Percentiles rank a stretch among this genome's conserved stretches.
Conservation (phyloP, 2,329 filamentous ascomycete species). For the Chaetomiaceae sp. region DNA sequence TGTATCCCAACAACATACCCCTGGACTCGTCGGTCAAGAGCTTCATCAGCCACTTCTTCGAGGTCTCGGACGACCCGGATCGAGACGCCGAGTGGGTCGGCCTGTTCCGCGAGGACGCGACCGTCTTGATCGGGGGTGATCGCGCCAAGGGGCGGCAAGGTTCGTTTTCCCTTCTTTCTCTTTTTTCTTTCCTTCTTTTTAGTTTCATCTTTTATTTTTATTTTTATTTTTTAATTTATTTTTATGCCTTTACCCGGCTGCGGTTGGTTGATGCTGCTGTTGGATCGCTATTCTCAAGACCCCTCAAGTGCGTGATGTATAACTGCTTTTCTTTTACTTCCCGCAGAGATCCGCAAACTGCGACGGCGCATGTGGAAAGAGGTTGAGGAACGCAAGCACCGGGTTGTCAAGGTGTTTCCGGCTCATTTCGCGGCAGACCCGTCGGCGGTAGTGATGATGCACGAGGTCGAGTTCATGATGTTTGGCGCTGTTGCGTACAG, state of each 20-base stretch:
- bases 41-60: constrained; percentile 43
- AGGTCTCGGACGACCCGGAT: constrained; percentile 38
- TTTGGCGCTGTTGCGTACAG: constrained; percentile 10
- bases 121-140: constrained; percentile 39
- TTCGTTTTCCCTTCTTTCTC: constrained; percentile 12
- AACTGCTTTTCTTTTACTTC: constrained; percentile 1
- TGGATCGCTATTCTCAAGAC: too few relatives aligned
- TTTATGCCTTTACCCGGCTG: too few relatives aligned
- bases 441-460: neutral
- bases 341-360: constrained; percentile 38
- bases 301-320: too few relatives aligned
- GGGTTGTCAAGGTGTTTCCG: constrained; percentile 39
- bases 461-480: constrained; percentile 11
- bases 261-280: too few relatives aligned
- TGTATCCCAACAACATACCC: constrained; percentile 27
- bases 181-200: too few relatives aligned
- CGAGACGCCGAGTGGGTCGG: constrained; percentile 41
- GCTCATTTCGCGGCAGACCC: constrained; percentile 20
- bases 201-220: neutral
- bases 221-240: too few relatives aligned
- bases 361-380: constrained; percentile 41
- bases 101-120: constrained; percentile 39
- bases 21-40: constrained; percentile 23
- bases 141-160: constrained; percentile 34
- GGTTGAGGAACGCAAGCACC: constrained; percentile 38